Conservation (phyloP, 345 rosid genomes). For the Citrus maxima region DNA sequence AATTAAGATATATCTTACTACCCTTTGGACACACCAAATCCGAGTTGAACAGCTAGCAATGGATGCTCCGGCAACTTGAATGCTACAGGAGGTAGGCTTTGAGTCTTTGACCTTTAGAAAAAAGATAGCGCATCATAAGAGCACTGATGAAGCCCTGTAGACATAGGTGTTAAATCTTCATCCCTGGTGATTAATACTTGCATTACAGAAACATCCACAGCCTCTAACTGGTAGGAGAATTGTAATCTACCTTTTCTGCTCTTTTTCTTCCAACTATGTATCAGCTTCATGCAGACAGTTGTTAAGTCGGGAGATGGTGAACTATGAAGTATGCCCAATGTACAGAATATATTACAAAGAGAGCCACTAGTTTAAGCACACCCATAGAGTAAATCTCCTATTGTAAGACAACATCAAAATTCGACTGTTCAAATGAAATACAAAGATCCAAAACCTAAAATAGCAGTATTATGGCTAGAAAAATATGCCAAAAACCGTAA, state of each 20-base stretch:
- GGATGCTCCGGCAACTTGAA: neutral
- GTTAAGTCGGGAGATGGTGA: neutral
- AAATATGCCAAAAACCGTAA: neutral
- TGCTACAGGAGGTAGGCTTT: neutral
- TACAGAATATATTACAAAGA: neutral
- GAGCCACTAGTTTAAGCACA: neutral
- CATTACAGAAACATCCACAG: neutral
- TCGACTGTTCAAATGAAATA: neutral
- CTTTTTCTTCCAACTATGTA: neutral
- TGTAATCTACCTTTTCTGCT: neutral
- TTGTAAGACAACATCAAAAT: neutral
- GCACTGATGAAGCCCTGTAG: neutral
- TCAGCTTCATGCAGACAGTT: neutral
- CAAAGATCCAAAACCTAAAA: neutral
- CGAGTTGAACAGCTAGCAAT: neutral
- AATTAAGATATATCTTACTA: neutral
- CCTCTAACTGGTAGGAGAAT: neutral
- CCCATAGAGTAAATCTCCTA: neutral
- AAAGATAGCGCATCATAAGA: neutral
- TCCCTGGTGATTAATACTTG: neutral
- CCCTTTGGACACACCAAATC: neutral
- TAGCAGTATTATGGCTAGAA: neutral
- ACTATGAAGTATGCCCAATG: neutral
- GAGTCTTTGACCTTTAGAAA: neutral
- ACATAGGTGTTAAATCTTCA: neutral